phyloP scores from a whole-genome alignment of 306 rosid species.

The Vigna unguiculata region DNA sequence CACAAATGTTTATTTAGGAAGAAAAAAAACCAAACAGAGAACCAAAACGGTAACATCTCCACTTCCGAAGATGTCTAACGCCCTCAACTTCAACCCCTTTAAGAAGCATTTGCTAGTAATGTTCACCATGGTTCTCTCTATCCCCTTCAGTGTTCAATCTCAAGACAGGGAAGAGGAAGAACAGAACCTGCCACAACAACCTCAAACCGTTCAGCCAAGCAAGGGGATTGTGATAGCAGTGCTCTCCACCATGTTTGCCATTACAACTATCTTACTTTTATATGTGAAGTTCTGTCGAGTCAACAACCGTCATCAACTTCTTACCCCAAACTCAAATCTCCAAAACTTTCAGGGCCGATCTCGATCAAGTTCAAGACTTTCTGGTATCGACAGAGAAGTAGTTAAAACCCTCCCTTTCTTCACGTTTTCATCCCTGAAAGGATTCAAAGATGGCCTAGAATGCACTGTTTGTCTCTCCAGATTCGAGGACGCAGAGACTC shows the following conservation, averaged over 20 bases:
- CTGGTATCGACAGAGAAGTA: slow-evolving; percentile 67
- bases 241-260: slow-evolving; percentile 54
- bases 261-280: slow-evolving; percentile 59
- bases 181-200: slow-evolving; percentile 33
- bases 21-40: neutral
- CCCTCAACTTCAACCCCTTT: neutral
- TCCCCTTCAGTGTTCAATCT: slow-evolving; percentile 16
- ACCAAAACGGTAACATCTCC: slow-evolving; percentile 23
- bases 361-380: slow-evolving; percentile 53
- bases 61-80: slow-evolving; percentile 14
- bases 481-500: slow-evolving; percentile 73
- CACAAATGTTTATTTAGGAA: slow-evolving; percentile 22
- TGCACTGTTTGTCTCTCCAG: slow-evolving; percentile 78
- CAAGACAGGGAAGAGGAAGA: neutral
- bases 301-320: slow-evolving; percentile 14
- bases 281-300: slow-evolving; percentile 68
- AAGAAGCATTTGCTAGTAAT: slow-evolving; percentile 24
- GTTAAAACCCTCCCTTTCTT: slow-evolving; percentile 82
- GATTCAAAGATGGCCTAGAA: slow-evolving; percentile 85
- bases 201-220: slow-evolving; percentile 54
- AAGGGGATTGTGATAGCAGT: slow-evolving; percentile 57
- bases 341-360: slow-evolving; percentile 29
- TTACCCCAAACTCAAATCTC: slow-evolving; percentile 13
- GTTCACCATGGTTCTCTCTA: slow-evolving; percentile 34
- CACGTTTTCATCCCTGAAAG: slow-evolving; percentile 73